Evolutionary conservation across 371 early-diverging fungal genomes (phyloP), one percentile per base, ranked within the genome.

Genomic region (Phascolomyces articulosus): DNA sequence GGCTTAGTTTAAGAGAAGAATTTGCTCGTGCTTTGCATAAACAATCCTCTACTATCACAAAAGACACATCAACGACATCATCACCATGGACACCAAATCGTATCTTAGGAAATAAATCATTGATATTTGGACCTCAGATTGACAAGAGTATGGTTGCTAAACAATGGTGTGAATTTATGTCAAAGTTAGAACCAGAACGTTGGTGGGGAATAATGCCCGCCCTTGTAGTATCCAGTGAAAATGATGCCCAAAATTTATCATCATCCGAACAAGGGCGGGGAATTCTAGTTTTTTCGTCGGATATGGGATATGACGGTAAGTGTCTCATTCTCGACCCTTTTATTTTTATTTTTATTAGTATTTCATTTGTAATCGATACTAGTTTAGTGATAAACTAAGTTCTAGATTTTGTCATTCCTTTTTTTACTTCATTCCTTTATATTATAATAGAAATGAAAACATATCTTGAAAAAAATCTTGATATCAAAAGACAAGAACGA

Each of bases 131-230:
- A 23, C 68, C 74, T 0, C 10, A 10, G 10, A 62, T 80, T 9
- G 60, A 72, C 51, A 54, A 66, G 24, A 48, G 62, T 1, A 9
- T 18, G 15, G 58, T 74, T 27, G 71, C 70, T 13, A 13, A 54
- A 8, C 61, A 49, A 31, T 51, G 78, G 3, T 40, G 65, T 34
- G 21, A 16, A 4, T 69, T 66, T 54, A 47, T 80, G 21, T 70
- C 74, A 18, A 53, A 72, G 10, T 63, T 80, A 23, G 48, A 70
- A n/a, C 78, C 81, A 6, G 55, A 72, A 10, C 62, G 20, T 16
- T 80, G 81, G 81, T 78, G 78, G 78, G 67, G 70, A 20, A 77
- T 69, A 54, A 40, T 78, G 26, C 78, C 78, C 0, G n/a, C 68
- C 2, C 28, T 80, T 38, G 21, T 75, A 1, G 55, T 80, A 20